Evolutionary conservation across 2,329 filamentous ascomycete genomes (phyloP).

Genomic region (Calonectria henricotiae): DNA sequence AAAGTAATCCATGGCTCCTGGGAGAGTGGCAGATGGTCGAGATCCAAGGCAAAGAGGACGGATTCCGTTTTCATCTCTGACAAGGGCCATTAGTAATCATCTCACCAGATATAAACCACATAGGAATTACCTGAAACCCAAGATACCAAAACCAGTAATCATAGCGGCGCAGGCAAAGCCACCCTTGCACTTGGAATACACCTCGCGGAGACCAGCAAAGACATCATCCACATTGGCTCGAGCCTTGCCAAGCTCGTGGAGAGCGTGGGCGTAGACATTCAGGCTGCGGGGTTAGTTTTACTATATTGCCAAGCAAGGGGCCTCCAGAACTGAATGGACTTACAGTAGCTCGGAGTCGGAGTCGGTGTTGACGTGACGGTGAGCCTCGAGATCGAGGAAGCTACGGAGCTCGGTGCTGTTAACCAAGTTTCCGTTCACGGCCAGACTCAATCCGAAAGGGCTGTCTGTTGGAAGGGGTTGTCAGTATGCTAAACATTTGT

Average conservation of each 20-base stretch:
- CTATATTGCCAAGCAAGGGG: background rate
- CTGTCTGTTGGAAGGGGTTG: conserved; percentile 71
- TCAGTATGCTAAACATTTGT: too few species aligned
- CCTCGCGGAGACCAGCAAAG: conserved; percentile 79
- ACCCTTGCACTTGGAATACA: conserved; percentile 82
- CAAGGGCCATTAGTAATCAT: conserved; percentile 68
- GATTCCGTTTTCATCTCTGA: conserved; percentile 73
- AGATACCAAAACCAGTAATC: conserved; percentile 85
- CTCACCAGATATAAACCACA: conserved; percentile 75
- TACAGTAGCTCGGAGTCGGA: conserved; percentile 80
- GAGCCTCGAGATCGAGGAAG: conserved; percentile 83
- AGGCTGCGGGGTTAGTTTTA: conserved; percentile 62
- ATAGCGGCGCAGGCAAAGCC: conserved; percentile 87
- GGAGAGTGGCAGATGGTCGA: conserved; percentile 75
- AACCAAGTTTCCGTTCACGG: conserved; percentile 91
- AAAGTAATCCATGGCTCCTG: conserved; percentile 85
- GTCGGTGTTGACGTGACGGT: conserved; percentile 91
- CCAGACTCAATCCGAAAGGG: conserved; percentile 86
- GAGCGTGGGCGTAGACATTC: conserved; percentile 88
- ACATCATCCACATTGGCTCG: conserved; percentile 85
- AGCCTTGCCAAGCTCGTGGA: conserved; percentile 85
- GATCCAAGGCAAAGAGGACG: conserved; percentile 87
- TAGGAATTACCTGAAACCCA: conserved; percentile 77
- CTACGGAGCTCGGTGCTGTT: conserved; percentile 78
- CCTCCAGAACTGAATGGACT: background rate